Evolutionary conservation across 2,329 filamentous ascomycete species (phyloP).

Genomic region (Penicillium sclerotiorum): DNA sequence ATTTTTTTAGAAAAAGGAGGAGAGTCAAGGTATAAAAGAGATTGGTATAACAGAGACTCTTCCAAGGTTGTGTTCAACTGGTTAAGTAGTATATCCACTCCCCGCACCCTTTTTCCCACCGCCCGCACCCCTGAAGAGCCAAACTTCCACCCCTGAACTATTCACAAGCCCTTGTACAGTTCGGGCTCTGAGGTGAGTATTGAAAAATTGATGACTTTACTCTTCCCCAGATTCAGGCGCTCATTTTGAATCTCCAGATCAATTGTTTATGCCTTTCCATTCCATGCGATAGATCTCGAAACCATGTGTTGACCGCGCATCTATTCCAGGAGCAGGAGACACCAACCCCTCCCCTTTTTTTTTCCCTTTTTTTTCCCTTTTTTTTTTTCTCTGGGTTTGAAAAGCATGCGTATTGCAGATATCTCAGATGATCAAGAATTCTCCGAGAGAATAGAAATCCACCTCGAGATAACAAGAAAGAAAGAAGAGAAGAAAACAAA

Average conservation of each 20-base stretch:
- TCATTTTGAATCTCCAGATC: not conserved
- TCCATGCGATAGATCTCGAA: not conserved
- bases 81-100: not conserved
- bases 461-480: not conserved
- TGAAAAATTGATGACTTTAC: not conserved
- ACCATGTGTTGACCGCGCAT: slow-evolving; percentile 3
- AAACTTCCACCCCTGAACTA: slow-evolving; percentile 16
- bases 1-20: no score
- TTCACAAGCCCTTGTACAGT: no score
- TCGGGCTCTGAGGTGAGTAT: no score
- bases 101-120: slow-evolving; percentile 14
- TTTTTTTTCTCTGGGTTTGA: slow-evolving; percentile 1
- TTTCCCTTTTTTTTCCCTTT: not conserved
- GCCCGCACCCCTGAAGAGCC: slow-evolving; percentile 22
- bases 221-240: not conserved
- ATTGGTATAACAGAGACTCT: not conserved
- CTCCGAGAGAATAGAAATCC: not conserved
- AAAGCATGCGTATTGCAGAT: slow-evolving; percentile 2
- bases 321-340: not conserved
- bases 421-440: not conserved
- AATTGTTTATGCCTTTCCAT: not conserved
- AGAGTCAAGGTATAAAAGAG: not conserved
- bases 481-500: not conserved
- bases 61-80: not conserved
- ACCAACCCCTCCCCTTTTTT: not conserved